These are phyloP conservation scores for Closterium sp. DNA, from an alignment of 139 green algal species.

Conservation along the genomic window DNA sequence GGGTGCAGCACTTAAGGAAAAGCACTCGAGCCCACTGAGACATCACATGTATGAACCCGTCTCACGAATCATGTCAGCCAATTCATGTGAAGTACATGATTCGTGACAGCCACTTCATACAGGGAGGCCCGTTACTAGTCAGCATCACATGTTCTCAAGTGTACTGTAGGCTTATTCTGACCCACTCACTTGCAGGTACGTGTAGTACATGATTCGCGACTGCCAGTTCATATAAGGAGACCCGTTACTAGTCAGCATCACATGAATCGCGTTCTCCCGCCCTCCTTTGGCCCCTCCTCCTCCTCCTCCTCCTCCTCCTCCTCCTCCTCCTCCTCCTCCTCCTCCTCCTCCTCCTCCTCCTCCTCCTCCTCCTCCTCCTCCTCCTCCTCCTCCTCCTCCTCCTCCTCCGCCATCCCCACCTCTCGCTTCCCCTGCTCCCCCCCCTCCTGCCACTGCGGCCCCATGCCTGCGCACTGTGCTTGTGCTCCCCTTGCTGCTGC, in stretches of 20 bases:
- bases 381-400: background rate
- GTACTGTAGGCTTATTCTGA: too few species aligned
- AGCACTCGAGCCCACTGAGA: too few species aligned
- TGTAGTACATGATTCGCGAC: constrained; percentile 82
- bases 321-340: background rate
- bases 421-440: background rate
- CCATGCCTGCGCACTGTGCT: too few species aligned
- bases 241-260: constrained; percentile 79
- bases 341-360: background rate
- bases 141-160: constrained; percentile 74
- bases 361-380: background rate
- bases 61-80: too few species aligned
- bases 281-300: background rate
- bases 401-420: background rate
- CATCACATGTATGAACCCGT: too few species aligned
- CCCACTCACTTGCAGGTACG: constrained; percentile 65
- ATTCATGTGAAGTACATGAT: constrained; percentile 88
- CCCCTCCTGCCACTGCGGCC: background rate
- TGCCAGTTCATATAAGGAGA: constrained; percentile 87
- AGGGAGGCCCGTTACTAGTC: constrained; percentile 80
- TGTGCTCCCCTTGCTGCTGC: background rate
- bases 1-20: too few species aligned
- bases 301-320: background rate
- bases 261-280: constrained; percentile 63
- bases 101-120: constrained; percentile 83